Conservation (phyloP, 805 yeast species). For the Saturnispora zaruensis region DNA sequence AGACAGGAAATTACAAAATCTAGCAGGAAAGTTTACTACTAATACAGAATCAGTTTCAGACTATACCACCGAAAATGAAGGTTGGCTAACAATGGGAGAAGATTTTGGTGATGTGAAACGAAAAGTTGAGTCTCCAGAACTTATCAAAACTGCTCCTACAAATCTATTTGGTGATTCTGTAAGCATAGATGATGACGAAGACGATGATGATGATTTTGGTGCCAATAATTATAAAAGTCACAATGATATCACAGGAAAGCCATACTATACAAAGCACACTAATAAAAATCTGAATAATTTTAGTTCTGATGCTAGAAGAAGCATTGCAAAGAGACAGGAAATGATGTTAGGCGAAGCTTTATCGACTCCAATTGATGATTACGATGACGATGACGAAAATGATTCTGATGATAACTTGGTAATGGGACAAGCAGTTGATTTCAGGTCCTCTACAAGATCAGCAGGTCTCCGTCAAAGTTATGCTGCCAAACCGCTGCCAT, state of each 20-base stretch:
- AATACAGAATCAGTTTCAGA: background rate
- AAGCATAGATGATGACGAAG: constrained; percentile 22
- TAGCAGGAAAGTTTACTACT: constrained; percentile 5
- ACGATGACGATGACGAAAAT: constrained; percentile 9
- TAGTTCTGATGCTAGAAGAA: constrained; percentile 4
- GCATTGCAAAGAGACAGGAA: constrained; percentile 13
- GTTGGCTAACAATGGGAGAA: constrained; percentile 7
- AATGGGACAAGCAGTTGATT: constrained; percentile 22
- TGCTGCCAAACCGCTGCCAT: constrained; percentile 7
- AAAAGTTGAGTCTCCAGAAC: constrained; percentile 18
- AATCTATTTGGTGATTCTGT: constrained; percentile 25
- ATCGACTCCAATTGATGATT: background rate
- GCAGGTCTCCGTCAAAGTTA: constrained; percentile 11
- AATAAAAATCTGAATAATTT: background rate
- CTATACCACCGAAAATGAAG: background rate
- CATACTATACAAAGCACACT: background rate
- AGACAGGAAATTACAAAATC: constrained; percentile 6
- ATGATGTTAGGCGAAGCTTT: constrained; percentile 1
- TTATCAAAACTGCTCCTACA: constrained; percentile 13
- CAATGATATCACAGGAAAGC: background rate
- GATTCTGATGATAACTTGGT: constrained; percentile 13
- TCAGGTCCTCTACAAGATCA: constrained; percentile 14
- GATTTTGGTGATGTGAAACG: constrained; percentile 9
- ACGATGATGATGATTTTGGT: constrained; percentile 8
- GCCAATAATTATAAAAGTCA: background rate